Conservation (phyloP, 2,329 filamentous ascomycete species). For the Nemania serpens region DNA sequence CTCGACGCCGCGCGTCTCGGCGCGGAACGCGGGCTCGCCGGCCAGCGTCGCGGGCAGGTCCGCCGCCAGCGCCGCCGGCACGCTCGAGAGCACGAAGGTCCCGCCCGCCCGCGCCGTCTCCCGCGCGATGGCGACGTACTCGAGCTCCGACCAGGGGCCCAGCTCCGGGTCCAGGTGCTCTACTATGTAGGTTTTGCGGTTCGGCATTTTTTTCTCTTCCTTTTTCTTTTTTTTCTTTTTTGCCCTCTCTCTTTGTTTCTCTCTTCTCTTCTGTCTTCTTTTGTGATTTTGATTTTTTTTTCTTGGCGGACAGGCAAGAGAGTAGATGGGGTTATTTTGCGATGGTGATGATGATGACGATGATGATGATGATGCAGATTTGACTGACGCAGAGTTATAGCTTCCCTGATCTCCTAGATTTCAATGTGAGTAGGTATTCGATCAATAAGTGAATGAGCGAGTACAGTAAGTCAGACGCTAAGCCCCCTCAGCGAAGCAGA, state of each 20-base stretch:
- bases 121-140: conserved; percentile 84
- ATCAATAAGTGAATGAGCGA: neutral
- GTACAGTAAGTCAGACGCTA: neutral
- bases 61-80: conserved; percentile 71
- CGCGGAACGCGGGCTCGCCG: conserved; percentile 64
- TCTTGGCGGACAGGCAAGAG: too few species aligned
- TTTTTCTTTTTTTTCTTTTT: neutral
- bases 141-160: conserved; percentile 89
- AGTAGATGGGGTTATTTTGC: too few species aligned
- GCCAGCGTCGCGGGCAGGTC: conserved; percentile 65
- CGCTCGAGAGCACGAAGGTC: conserved; percentile 80
- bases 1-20: conserved; percentile 80
- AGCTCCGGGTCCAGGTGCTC: conserved; percentile 96
- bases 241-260: neutral
- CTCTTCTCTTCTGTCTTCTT: neutral
- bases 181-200: conserved; percentile 80
- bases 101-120: conserved; percentile 73
- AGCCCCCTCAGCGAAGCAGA: neutral
- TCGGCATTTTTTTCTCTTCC: conserved; percentile 29
- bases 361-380: too few species aligned
- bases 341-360: too few species aligned
- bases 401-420: too few species aligned
- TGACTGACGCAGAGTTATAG: too few species aligned
- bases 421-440: too few species aligned
- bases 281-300: too few species aligned